Evolutionary conservation across 257 asterid genomes (phyloP).

Genomic region (Avicennia marina): DNA sequence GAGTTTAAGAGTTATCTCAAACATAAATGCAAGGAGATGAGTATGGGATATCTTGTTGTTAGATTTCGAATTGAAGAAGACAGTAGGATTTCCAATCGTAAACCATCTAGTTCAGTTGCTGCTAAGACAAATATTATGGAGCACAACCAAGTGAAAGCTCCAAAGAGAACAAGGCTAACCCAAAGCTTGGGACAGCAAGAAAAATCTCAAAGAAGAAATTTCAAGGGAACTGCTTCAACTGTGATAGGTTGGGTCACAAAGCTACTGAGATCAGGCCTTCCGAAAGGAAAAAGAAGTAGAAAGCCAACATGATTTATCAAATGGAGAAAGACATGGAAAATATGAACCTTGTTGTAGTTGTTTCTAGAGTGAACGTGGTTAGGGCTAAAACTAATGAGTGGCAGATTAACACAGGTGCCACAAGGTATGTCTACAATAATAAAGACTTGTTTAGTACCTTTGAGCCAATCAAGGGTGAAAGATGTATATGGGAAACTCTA

Average conservation of each 20-base stretch:
- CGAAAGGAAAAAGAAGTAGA: not conserved
- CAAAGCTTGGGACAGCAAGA: not conserved
- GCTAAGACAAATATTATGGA: not conserved
- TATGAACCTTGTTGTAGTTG: not conserved
- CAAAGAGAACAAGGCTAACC: not conserved
- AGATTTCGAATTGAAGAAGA: not conserved
- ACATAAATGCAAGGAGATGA: not conserved
- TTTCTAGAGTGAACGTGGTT: not conserved
- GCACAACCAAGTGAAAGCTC: not conserved
- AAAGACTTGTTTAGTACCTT: not conserved
- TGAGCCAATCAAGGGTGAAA: not conserved
- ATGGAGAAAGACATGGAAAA: not conserved
- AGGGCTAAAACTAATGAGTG: not conserved
- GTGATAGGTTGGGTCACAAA: not conserved
- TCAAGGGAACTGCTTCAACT: not conserved
- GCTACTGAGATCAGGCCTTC: not conserved
- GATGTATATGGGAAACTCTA: not conserved
- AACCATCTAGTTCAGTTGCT: not conserved
- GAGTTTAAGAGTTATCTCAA: not conserved
- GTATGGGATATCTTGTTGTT: not conserved
- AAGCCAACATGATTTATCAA: not conserved
- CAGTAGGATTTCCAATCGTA: not conserved
- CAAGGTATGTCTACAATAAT: not conserved
- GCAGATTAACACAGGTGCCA: not conserved
- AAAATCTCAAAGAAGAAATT: not conserved